Evolutionary conservation across 73 alveolate species (phyloP).

Genomic region (Symbiodinium pilosum): DNA sequence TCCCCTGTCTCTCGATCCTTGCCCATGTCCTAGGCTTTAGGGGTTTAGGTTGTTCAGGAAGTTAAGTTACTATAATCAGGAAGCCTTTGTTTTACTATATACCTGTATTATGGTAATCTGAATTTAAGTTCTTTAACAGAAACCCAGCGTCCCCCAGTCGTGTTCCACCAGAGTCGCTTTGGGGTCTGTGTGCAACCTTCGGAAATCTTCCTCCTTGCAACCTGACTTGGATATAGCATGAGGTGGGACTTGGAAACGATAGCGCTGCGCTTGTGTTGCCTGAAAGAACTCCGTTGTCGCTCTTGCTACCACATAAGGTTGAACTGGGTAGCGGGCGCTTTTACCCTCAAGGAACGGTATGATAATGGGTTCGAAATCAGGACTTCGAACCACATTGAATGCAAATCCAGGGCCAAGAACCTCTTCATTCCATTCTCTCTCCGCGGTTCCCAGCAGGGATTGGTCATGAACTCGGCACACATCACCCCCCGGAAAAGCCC

Average conservation of each 20-base stretch:
- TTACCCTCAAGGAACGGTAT: neutral
- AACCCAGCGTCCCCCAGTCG: neutral
- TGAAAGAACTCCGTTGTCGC: neutral
- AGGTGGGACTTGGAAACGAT: neutral
- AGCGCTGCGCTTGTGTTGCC: neutral
- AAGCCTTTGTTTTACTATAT: too few relatives aligned
- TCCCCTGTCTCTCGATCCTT: too few relatives aligned
- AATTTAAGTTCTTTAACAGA: too few relatives aligned
- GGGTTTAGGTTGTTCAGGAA: too few relatives aligned
- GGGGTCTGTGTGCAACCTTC: neutral
- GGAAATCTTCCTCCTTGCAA: neutral
- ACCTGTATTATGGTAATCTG: too few relatives aligned
- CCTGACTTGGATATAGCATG: neutral
- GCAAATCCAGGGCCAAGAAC: neutral
- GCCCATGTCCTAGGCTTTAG: too few relatives aligned
- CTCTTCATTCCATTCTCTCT: conserved; percentile 7
- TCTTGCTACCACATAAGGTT: neutral
- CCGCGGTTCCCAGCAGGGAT: neutral
- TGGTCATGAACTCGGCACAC: neutral
- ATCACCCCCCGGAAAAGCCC: conserved; percentile 7
- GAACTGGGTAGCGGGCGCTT: conserved; percentile 1
- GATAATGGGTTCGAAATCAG: neutral
- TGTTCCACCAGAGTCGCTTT: neutral
- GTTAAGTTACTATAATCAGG: too few relatives aligned
- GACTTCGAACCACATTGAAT: neutral